Conservation (phyloP, 495 filamentous ascomycete species). For the Daldinia childiae region DNA sequence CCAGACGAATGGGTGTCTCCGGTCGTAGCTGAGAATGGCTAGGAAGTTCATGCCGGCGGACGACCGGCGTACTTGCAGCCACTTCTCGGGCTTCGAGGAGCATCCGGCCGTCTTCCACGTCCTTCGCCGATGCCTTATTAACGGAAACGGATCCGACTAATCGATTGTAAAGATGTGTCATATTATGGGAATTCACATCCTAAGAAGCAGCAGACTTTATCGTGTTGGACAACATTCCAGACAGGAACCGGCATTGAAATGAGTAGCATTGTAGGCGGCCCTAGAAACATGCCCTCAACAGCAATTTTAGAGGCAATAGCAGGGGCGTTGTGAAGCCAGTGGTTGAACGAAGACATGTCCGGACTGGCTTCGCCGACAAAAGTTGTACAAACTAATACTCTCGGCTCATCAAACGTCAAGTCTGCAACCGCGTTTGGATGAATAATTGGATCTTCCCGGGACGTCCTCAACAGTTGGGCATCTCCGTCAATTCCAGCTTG, state of each 20-base stretch:
- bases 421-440: slow-evolving; percentile 55
- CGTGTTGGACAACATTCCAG: slow-evolving; percentile 65
- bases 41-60: slow-evolving; percentile 39
- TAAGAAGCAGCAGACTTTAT: slow-evolving; percentile 66
- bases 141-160: slow-evolving; percentile 56
- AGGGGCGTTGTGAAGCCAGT: slow-evolving; percentile 63
- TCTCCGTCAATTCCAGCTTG: slow-evolving; percentile 52
- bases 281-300: slow-evolving; percentile 68
- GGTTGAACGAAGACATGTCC: slow-evolving; percentile 66
- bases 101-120: slow-evolving; percentile 60
- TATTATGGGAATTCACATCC: slow-evolving; percentile 66
- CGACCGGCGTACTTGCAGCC: slow-evolving; percentile 44
- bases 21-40: slow-evolving; percentile 44
- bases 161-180: slow-evolving; percentile 64
- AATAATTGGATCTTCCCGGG: slow-evolving; percentile 51
- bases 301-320: slow-evolving; percentile 59
- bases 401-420: slow-evolving; percentile 61
- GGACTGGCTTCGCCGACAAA: slow-evolving; percentile 66
- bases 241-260: slow-evolving; percentile 65
- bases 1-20: slow-evolving; percentile 47
- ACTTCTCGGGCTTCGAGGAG: slow-evolving; percentile 56
- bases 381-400: slow-evolving; percentile 65
- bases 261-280: slow-evolving; percentile 65
- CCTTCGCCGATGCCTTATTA: slow-evolving; percentile 52
- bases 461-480: slow-evolving; percentile 41